Evolutionary conservation across 345 rosid species (phyloP).

Genomic region (Anastatica hierochuntica): DNA sequence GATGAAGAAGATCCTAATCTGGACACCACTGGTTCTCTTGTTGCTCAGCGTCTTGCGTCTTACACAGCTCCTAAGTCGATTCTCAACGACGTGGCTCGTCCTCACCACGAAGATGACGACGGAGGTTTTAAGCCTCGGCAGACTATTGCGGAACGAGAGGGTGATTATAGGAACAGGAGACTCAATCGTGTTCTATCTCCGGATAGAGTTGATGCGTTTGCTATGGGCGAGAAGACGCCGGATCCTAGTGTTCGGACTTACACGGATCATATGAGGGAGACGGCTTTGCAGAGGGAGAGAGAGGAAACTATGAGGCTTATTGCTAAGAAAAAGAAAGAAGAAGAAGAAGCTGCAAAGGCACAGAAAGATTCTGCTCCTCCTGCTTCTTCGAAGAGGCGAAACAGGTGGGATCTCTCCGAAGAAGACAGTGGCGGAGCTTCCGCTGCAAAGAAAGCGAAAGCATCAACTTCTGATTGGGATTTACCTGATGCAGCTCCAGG

Average conservation of each 20-base stretch:
- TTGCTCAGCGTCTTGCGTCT: conserved; percentile 69
- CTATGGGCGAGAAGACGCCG: conserved; percentile 90
- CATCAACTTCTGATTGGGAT: conserved; percentile 85
- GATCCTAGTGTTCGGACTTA: conserved; percentile 68
- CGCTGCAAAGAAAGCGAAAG: conserved; percentile 45
- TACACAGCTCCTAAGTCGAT: conserved; percentile 86
- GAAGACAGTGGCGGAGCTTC: conserved; percentile 39
- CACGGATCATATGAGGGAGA: conserved; percentile 81
- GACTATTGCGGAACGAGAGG: conserved; percentile 83
- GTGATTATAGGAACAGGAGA: conserved; percentile 82
- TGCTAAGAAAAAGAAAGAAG: conserved; percentile 67
- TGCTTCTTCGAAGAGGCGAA: conserved; percentile 62
- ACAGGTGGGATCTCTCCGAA: conserved; percentile 85
- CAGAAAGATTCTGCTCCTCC: conserved; percentile 31
- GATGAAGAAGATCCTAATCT: conserved; percentile 67
- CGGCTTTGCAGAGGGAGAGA: conserved; percentile 47
- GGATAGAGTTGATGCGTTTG: conserved; percentile 82
- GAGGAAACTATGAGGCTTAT: conserved; percentile 50
- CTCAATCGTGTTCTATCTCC: conserved; percentile 77
- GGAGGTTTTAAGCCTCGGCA: conserved; percentile 56
- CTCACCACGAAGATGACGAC: conserved; percentile 45
- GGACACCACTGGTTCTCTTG: conserved; percentile 57
- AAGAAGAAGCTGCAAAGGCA: conserved; percentile 56
- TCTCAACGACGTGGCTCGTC: conserved; percentile 65
- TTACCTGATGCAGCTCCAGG: conserved; percentile 76